Percentiles rank a stretch among this genome's conserved stretches.
phyloP scores from a whole-genome alignment of 441 rosid genomes.

The Melastoma candidum region DNA sequence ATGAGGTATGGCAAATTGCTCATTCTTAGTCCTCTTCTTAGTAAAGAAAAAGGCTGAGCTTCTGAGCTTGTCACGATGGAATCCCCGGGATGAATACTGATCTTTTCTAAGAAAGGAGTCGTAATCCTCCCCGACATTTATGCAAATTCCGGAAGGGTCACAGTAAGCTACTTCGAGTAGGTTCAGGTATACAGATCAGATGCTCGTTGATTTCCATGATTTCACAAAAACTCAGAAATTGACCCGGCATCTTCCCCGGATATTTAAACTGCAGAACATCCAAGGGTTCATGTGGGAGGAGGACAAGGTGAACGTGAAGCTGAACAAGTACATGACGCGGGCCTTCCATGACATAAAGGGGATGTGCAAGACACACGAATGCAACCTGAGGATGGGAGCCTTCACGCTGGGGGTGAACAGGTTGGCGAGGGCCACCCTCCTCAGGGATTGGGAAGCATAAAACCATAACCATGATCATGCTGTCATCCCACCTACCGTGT shows the following conservation, averaged over 20 bases:
- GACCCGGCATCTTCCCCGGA: no score
- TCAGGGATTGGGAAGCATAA: constrained; percentile 95
- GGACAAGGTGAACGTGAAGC: constrained; percentile 70
- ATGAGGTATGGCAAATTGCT: constrained; percentile 40
- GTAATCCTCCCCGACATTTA: constrained; percentile 82
- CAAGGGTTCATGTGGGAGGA: constrained; percentile 99
- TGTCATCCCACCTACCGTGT: no score
- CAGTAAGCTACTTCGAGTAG: constrained; percentile 96
- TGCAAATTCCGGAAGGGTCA: constrained; percentile 93
- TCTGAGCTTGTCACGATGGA: no score
- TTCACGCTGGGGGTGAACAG: constrained; percentile 91
- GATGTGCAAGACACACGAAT: constrained; percentile 75
- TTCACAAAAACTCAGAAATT: background rate
- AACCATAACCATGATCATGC: no score
- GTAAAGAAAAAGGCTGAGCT: background rate
- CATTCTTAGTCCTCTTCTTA: background rate
- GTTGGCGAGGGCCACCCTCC: constrained; percentile 74
- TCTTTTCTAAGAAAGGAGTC: constrained; percentile 82
- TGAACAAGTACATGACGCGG: constrained; percentile 70
- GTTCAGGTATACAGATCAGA: constrained; percentile 54
- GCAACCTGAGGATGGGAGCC: constrained; percentile 96
- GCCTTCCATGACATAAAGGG: constrained; percentile 71
- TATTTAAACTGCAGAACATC: constrained; percentile 48
- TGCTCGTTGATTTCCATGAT: background rate
- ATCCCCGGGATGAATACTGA: constrained; percentile 31